Evolutionary conservation across 495 filamentous ascomycete genomes (phyloP).

Genomic region (Aspergillus funiculosus): DNA sequence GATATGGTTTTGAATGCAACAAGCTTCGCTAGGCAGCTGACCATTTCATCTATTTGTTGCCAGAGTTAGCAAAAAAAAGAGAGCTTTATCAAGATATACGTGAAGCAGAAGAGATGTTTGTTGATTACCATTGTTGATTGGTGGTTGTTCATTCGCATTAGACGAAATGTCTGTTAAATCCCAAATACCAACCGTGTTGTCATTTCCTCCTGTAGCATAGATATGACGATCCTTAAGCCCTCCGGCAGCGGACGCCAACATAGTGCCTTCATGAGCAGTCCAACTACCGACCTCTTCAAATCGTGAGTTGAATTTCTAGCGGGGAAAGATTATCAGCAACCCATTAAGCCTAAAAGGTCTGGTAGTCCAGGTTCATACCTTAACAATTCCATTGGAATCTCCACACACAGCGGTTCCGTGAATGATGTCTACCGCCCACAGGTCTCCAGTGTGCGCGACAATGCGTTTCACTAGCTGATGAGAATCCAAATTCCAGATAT

Average conservation of each 20-base stretch:
- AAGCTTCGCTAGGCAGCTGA: conserved; percentile 75
- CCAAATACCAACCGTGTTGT: conserved; percentile 85
- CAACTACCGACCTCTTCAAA: conserved; percentile 80
- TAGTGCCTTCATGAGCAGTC: conserved; percentile 79
- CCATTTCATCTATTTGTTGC: conserved; percentile 59
- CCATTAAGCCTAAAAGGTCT: not conserved
- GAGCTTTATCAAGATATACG: not conserved
- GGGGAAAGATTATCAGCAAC: conserved; percentile 5
- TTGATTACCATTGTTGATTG: conserved; percentile 57
- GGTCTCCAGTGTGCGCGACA: conserved; percentile 71
- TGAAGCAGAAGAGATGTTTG: too few species aligned
- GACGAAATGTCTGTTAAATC: conserved; percentile 57
- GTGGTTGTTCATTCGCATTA: conserved; percentile 35
- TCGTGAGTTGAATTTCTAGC: conserved; percentile 75
- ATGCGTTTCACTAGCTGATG: conserved; percentile 81
- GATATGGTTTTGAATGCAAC: conserved; percentile 89
- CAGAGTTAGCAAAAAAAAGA: conserved; percentile 3
- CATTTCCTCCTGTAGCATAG: conserved; percentile 92
- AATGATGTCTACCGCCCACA: conserved; percentile 79
- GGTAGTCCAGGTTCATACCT: conserved; percentile 45
- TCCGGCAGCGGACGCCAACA: conserved; percentile 78
- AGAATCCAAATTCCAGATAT: conserved; percentile 96
- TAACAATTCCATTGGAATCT: conserved; percentile 69
- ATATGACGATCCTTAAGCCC: conserved; percentile 61
- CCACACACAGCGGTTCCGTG: conserved; percentile 81